Evolutionary conservation across 2,329 filamentous ascomycete species (phyloP).

Genomic region (Penicillium sp.): DNA sequence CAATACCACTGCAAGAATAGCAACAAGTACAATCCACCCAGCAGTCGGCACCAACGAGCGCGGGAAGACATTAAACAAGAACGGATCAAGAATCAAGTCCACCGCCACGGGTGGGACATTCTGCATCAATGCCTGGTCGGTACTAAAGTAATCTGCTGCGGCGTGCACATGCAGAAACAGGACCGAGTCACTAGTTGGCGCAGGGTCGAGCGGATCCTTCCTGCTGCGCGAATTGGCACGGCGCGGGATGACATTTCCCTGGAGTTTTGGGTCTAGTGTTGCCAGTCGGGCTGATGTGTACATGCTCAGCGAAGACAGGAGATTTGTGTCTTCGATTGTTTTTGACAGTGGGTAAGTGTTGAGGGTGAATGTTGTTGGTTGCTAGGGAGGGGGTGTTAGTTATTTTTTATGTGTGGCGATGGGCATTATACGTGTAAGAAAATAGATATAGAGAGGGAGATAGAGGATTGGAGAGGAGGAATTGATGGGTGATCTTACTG

Average conservation of each 20-base stretch:
- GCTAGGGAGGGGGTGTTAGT: constrained; percentile 50
- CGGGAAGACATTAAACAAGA: constrained; percentile 74
- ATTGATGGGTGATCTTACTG: constrained; percentile 56
- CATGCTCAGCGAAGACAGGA: constrained; percentile 63
- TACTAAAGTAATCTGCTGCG: constrained; percentile 80
- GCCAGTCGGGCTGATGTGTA: constrained; percentile 57
- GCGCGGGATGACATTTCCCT: constrained; percentile 16
- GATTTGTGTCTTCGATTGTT: constrained; percentile 60
- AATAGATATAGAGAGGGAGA: background rate
- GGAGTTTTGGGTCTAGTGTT: constrained; percentile 17
- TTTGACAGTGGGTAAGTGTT: constrained; percentile 60
- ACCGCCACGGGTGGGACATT: constrained; percentile 69
- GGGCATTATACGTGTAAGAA: background rate
- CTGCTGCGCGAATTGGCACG: background rate
- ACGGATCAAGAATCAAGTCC: constrained; percentile 85
- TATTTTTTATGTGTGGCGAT: constrained; percentile 5
- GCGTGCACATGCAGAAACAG: constrained; percentile 73
- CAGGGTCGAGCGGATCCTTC: constrained; percentile 12
- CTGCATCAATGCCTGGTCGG: constrained; percentile 71
- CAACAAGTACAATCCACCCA: constrained; percentile 64
- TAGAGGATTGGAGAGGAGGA: background rate
- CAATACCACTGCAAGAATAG: constrained; percentile 52
- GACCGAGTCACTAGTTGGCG: constrained; percentile 46
- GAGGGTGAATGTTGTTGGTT: constrained; percentile 79
- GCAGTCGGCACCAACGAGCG: constrained; percentile 71